phyloP scores from a whole-genome alignment of 73 alveolate genomes.

The Tetrahymena elliotti region DNA sequence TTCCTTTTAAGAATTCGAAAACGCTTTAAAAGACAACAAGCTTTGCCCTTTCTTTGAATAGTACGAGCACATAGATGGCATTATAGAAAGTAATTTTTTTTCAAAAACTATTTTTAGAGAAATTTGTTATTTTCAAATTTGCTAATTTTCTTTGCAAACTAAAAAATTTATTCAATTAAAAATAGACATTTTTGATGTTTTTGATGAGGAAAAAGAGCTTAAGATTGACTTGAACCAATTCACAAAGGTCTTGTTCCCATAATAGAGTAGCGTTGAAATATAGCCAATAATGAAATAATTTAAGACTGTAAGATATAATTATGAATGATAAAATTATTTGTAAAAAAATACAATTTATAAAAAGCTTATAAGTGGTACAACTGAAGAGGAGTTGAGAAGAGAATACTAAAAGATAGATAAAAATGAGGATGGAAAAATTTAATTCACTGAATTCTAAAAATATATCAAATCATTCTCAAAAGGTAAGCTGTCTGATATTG shows the following conservation, averaged over 20 bases:
- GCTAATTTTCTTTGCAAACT: no score
- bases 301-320: not conserved
- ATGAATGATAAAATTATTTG: not conserved
- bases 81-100: not conserved
- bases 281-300: not conserved
- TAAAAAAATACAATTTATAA: not conserved
- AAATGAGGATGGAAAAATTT: not conserved
- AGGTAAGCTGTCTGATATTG: not conserved
- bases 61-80: not conserved
- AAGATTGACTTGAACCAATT: not conserved
- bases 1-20: not conserved
- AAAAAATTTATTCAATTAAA: not conserved
- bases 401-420: not conserved
- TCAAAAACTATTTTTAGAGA: no score
- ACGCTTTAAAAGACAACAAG: not conserved
- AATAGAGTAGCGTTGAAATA: not conserved
- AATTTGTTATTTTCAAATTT: no score
- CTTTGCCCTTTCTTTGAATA: not conserved
- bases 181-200: not conserved
- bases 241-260: not conserved
- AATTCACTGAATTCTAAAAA: not conserved
- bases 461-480: not conserved
- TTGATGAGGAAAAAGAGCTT: not conserved
- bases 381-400: not conserved
- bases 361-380: not conserved